phyloP scores from a whole-genome alignment of 164 flowering plant species.

The Magnolia officinalis region DNA sequence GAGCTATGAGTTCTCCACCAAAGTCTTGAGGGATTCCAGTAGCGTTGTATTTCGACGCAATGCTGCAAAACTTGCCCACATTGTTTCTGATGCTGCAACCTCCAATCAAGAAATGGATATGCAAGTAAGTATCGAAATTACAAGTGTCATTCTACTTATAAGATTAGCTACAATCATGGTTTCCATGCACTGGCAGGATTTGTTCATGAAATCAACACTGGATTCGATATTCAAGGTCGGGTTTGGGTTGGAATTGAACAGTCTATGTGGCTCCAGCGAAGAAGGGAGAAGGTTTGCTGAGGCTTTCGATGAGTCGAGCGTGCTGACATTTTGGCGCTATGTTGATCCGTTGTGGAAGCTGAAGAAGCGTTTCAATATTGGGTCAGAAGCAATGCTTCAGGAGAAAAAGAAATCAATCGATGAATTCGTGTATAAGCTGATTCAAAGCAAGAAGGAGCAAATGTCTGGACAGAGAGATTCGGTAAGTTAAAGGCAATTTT shows the following conservation, averaged over 20 bases:
- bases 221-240: constrained; percentile 78
- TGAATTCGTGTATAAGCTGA: constrained; percentile 44
- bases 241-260: constrained; percentile 60
- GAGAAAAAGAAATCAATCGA: constrained; percentile 42
- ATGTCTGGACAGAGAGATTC: constrained; percentile 19
- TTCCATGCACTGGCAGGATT: constrained; percentile 32
- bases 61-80: constrained; percentile 29
- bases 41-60: constrained; percentile 25
- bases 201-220: constrained; percentile 48
- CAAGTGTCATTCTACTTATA: neutral
- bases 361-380: constrained; percentile 54
- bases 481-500: constrained; percentile 23
- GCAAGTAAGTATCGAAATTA: constrained; percentile 21
- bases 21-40: constrained; percentile 31
- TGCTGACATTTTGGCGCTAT: constrained; percentile 42
- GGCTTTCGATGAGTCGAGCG: constrained; percentile 70
- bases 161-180: neutral
- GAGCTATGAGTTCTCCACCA: constrained; percentile 46
- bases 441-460: constrained; percentile 35
- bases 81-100: constrained; percentile 15
- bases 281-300: constrained; percentile 38
- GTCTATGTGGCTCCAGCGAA: constrained; percentile 41
- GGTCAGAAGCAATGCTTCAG: constrained; percentile 51
- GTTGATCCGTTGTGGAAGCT: constrained; percentile 58
- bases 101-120: constrained; percentile 19